Base-by-base conservation (phyloP, 2,329 filamentous ascomycete genomes). In the Aspergillus sp. region DNA sequence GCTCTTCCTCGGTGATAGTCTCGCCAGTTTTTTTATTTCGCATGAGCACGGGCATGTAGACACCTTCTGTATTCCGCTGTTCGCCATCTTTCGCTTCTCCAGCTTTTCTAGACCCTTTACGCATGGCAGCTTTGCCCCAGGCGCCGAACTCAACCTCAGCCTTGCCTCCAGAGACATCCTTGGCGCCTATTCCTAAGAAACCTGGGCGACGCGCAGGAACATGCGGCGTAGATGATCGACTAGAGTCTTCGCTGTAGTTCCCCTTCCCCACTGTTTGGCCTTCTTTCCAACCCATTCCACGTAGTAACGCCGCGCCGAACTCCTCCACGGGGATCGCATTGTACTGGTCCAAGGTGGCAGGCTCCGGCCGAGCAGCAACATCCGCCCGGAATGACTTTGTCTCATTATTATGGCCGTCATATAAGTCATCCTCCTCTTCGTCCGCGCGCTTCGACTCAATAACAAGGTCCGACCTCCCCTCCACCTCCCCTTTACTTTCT, bases 271-370 rank as follows among this genome's bases (percentile, higher is more conserved):
- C 80, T 40, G 79, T 76, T 61, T 85, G 80, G 17, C 82, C 86
- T 62, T 87, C 85, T 68, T 97, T 92, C 93, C 93, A 97, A 8
- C 95, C 95, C 90, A 98, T 97, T 9, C 93, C 92, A 33, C 93
- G 86, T 37, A 99, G 82, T 62, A 98, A 81, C 0, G 93, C 92
- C 17, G 92, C 89, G 7, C 95, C 95, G 64, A 98, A 99, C 66
- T 97, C 92, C 65, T 97, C 93, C 15, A 98, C 91, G 0, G 95
- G 93, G 61, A 96, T 89, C 12, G 89, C 87, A 58, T 89, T 88
- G 76, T 98, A 98, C 68, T 95, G 91, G 34, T 90, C 89, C 17
- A 96, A 78, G 0, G 87, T 90, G 4, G 91, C 88, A 30, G 85
- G 82, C 20, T 91, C 89, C 1, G 91, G 92, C 1, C 91, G 88